These are phyloP conservation scores for Nakazawaea pomicola DNA, from an alignment of 805 yeast genomes.

Conservation along the genomic window DNA sequence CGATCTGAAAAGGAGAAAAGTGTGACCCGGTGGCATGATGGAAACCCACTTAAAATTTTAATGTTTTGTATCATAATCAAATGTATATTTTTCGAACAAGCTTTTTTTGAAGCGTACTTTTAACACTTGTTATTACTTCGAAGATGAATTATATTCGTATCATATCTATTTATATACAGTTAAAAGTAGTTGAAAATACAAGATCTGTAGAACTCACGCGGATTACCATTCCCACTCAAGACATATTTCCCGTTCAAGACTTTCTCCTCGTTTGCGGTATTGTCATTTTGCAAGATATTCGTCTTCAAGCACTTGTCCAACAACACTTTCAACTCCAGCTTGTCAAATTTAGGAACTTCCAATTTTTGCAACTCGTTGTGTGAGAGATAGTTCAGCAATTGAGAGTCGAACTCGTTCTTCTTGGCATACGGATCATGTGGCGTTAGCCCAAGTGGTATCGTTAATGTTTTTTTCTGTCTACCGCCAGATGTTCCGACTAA, in stretches of 20 bases:
- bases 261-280: constrained; percentile 34
- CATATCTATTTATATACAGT: background rate
- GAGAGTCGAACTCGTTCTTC: constrained; percentile 44
- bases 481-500: constrained; percentile 60
- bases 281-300: constrained; percentile 32
- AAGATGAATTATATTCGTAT: no score
- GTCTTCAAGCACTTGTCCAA: constrained; percentile 35
- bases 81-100: no score
- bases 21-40: background rate
- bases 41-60: background rate
- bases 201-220: constrained; percentile 42
- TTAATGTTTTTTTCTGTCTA: constrained; percentile 48
- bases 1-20: constrained; percentile 9
- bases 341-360: constrained; percentile 37
- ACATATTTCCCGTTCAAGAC: constrained; percentile 33
- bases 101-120: no score
- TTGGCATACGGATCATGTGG: constrained; percentile 54
- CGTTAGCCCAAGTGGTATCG: constrained; percentile 51
- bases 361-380: constrained; percentile 25
- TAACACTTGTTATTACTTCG: no score
- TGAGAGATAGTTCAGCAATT: constrained; percentile 43
- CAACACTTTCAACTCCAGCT: constrained; percentile 38
- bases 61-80: background rate
- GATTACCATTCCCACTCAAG: constrained; percentile 63
- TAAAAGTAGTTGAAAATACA: constrained; percentile 27